Evolutionary conservation across 2,329 filamentous ascomycete genomes (phyloP).

Genomic region (Monilinia fructicola): DNA sequence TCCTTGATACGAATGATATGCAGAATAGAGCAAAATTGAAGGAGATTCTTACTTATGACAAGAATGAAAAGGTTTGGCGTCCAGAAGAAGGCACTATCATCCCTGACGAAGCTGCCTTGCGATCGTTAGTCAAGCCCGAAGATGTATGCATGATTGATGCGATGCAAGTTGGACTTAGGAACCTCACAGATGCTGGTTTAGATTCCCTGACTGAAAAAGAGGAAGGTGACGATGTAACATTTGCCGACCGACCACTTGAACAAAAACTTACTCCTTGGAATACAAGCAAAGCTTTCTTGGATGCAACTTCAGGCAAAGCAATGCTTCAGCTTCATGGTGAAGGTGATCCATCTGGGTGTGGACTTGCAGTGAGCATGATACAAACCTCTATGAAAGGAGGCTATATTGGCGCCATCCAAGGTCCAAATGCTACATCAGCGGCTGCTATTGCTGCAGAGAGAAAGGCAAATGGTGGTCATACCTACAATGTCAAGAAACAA

Average conservation of each 20-base stretch:
- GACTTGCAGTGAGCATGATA: conserved; percentile 94
- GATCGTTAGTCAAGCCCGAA: conserved; percentile 89
- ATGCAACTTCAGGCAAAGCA: conserved; percentile 90
- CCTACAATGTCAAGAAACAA: conserved; percentile 95
- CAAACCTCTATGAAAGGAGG: conserved; percentile 99
- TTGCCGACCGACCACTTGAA: conserved; percentile 65
- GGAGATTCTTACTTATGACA: conserved; percentile 90
- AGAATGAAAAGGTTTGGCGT: conserved; percentile 80
- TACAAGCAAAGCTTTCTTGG: conserved; percentile 92
- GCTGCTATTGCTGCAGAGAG: conserved; percentile 74
- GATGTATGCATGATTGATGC: conserved; percentile 92
- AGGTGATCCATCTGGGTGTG: conserved; percentile 90
- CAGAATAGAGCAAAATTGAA: conserved; percentile 97
- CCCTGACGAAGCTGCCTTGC: conserved; percentile 77
- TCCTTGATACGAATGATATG: conserved; percentile 89
- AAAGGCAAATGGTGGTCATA: conserved; percentile 87
- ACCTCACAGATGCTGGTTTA: conserved; percentile 88
- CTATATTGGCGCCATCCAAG: conserved; percentile 77
- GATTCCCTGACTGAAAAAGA: conserved; percentile 66
- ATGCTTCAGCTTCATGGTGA: conserved; percentile 95
- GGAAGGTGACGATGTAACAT: conserved; percentile 48
- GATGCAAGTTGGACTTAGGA: conserved; percentile 93
- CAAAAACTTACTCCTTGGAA: conserved; percentile 94
- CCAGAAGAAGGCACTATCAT: conserved; percentile 70
- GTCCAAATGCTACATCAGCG: conserved; percentile 65